Conservation (phyloP, 2,329 filamentous ascomycete species). For the Sphaceloma murrayae region DNA sequence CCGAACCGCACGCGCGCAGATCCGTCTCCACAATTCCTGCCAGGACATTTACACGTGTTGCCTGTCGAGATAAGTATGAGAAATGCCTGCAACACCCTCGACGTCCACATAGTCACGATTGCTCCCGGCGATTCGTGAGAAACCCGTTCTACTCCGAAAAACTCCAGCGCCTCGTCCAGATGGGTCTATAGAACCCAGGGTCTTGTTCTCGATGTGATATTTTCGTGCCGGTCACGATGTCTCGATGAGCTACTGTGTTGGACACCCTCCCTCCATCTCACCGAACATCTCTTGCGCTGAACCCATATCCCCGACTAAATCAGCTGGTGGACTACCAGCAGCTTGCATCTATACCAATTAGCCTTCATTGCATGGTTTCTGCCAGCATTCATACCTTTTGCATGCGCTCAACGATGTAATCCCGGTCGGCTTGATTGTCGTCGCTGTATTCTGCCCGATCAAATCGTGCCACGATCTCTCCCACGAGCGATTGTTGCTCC, state of each 20-base stretch:
- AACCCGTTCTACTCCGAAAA: too few relatives aligned
- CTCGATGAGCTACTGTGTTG: slow-evolving; percentile 53
- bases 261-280: slow-evolving; percentile 51
- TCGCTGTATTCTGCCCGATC: slow-evolving; percentile 75
- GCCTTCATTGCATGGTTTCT: neutral
- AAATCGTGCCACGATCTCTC: slow-evolving; percentile 81
- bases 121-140: too few relatives aligned
- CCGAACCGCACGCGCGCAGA: too few relatives aligned
- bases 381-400: slow-evolving; percentile 61
- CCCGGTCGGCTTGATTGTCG: slow-evolving; percentile 67
- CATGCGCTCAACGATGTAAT: slow-evolving; percentile 96
- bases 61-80: too few relatives aligned
- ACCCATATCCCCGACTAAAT: slow-evolving; percentile 83
- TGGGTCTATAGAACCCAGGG: too few relatives aligned
- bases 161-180: too few relatives aligned
- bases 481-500: slow-evolving; percentile 68
- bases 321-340: slow-evolving; percentile 77
- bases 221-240: too few relatives aligned
- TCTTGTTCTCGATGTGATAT: too few relatives aligned
- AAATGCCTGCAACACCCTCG: too few relatives aligned
- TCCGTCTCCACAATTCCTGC: too few relatives aligned
- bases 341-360: slow-evolving; percentile 77
- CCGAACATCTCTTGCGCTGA: slow-evolving; percentile 61
- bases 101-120: too few relatives aligned
- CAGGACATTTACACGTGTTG: too few relatives aligned